Conservation (phyloP, 331 rosid species). For the Quercus phellos region DNA sequence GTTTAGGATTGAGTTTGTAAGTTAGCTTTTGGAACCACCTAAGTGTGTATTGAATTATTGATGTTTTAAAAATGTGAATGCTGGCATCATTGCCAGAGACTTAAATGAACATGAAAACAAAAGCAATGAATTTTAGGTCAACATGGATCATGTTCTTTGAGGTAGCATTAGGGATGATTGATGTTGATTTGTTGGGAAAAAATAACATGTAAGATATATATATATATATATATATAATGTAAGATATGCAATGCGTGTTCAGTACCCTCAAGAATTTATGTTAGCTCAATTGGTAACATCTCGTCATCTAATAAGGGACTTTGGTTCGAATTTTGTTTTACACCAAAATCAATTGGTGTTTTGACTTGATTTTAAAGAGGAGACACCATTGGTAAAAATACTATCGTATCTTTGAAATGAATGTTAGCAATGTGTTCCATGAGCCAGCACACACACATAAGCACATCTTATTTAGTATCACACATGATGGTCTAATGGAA, state of each 20-base stretch:
- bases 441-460: not conserved
- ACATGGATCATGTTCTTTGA: conserved; percentile 6
- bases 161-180: not conserved
- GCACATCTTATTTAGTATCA: not conserved
- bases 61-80: not conserved
- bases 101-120: not conserved
- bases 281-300: not conserved
- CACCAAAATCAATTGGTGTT: no score
- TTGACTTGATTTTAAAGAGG: no score
- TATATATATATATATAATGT: no score
- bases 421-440: not conserved
- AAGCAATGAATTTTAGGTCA: not conserved
- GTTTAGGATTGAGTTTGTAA: not conserved
- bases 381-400: no score
- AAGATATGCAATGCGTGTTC: not conserved
- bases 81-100: not conserved
- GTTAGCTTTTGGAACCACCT: not conserved
- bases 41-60: not conserved
- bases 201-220: not conserved
- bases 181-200: not conserved
- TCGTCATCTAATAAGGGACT: no score
- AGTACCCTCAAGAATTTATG: not conserved
- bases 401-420: no score
- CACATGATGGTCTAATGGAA: not conserved
- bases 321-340: no score